Conservation (phyloP, 192 early-diverging fungal species). For the Coemansia sp. region DNA sequence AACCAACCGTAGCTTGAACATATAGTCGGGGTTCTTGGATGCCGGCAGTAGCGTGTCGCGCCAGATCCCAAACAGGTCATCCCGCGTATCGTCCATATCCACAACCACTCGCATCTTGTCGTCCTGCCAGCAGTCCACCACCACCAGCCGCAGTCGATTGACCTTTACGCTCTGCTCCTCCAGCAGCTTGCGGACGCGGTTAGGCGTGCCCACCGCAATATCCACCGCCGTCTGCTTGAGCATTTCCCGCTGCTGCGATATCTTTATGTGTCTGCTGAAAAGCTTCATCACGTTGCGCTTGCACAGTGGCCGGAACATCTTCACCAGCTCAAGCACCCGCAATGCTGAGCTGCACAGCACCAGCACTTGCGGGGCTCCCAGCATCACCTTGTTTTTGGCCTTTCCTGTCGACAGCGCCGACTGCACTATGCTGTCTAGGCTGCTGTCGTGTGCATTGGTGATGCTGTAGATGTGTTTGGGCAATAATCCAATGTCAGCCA, state of each 20-base stretch:
- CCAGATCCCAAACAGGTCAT: conserved; percentile 50
- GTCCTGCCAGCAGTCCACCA: conserved; percentile 52
- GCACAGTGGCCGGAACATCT: conserved; percentile 20
- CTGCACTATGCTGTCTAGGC: conserved; percentile 26
- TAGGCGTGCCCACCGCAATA: conserved; percentile 49
- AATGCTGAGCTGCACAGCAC: conserved; percentile 47
- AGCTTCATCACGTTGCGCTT: conserved; percentile 38
- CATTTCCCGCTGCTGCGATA: conserved; percentile 24
- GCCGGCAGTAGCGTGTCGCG: conserved; percentile 41
- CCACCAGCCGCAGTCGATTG: conserved; percentile 37
- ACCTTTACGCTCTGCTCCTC: conserved; percentile 28
- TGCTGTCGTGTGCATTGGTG: background rate
- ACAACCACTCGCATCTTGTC: conserved; percentile 50
- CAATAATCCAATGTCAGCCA: conserved; percentile 24
- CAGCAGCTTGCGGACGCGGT: conserved; percentile 41
- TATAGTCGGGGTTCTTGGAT: conserved; percentile 33
- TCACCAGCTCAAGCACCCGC: conserved; percentile 44
- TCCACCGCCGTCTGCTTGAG: conserved; percentile 22
- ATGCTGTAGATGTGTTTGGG: conserved; percentile 23
- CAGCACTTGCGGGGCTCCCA: conserved; percentile 44
- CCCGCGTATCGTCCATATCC: conserved; percentile 49
- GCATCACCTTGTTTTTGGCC: conserved; percentile 37
- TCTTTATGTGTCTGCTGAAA: conserved; percentile 50
- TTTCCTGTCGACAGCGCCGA: conserved; percentile 27
- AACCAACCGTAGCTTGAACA: conserved; percentile 34